Evolutionary conservation across 805 yeast genomes (phyloP).

Genomic region (Hanseniaspora vineae): DNA sequence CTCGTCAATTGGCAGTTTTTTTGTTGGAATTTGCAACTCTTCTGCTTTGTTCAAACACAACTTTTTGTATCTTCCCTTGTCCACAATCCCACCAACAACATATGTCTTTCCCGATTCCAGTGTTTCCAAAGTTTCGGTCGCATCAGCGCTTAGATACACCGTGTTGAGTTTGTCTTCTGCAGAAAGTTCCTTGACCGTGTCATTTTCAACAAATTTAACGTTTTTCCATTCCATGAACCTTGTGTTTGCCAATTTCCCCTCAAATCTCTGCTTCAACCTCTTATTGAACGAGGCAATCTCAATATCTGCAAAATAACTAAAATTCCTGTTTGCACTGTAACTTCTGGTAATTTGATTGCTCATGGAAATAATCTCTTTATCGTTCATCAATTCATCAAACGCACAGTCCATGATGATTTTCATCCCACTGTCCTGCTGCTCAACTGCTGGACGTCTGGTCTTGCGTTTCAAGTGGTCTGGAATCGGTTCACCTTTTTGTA

Average conservation of each 20-base stretch:
- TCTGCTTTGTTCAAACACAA: slow-evolving; percentile 76
- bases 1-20: slow-evolving; percentile 76
- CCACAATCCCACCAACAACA: slow-evolving; percentile 92
- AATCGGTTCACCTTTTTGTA: slow-evolving; percentile 28
- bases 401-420: slow-evolving; percentile 72
- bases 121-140: slow-evolving; percentile 52
- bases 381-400: slow-evolving; percentile 82
- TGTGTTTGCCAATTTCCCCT: slow-evolving; percentile 36
- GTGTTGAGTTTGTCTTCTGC: slow-evolving; percentile 18
- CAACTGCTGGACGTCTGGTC: slow-evolving; percentile 24
- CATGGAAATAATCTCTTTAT: slow-evolving; percentile 54
- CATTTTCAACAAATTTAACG: slow-evolving; percentile 35
- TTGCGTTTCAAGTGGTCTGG: slow-evolving; percentile 28
- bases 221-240: slow-evolving; percentile 55
- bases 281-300: slow-evolving; percentile 54
- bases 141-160: slow-evolving; percentile 76
- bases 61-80: slow-evolving; percentile 77
- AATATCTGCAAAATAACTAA: slow-evolving; percentile 44
- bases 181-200: slow-evolving; percentile 22
- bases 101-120: slow-evolving; percentile 64
- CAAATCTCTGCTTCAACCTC: slow-evolving; percentile 55
- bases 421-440: slow-evolving; percentile 38
- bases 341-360: slow-evolving; percentile 71
- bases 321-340: slow-evolving; percentile 64
- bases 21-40: slow-evolving; percentile 55